These are phyloP conservation scores for Cystofilobasidium macerans DNA, from an alignment of 768 basidiomycete species.

Conservation along the genomic window DNA sequence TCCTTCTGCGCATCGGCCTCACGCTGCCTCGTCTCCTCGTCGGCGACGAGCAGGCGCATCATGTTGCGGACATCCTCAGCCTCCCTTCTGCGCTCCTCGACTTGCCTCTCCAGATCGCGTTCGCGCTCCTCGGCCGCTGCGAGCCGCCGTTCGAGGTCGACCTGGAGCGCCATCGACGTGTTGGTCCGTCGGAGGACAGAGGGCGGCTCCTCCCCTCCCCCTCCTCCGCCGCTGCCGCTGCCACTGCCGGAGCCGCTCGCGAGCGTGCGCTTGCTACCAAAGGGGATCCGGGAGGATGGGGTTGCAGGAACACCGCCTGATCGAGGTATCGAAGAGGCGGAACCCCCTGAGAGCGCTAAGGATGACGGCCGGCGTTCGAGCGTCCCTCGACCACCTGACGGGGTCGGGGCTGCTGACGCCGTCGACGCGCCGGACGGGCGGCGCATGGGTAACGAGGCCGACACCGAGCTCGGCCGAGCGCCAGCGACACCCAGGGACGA, in stretches of 20 bases:
- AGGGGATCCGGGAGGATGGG: conserved; percentile 18
- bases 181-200: conserved; percentile 14
- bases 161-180: conserved; percentile 2
- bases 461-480: too few relatives aligned
- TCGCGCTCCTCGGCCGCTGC: conserved; percentile 8
- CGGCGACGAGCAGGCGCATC: conserved; percentile 20
- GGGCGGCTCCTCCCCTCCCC: conserved; percentile 17
- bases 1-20: neutral
- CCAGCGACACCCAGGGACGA: too few relatives aligned
- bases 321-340: too few relatives aligned
- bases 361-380: too few relatives aligned
- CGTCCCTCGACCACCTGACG: too few relatives aligned
- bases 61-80: conserved; percentile 10
- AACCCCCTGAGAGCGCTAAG: too few relatives aligned
- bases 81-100: conserved; percentile 9
- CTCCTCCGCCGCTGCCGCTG: too few relatives aligned
- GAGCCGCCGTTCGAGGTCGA: conserved; percentile 22
- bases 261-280: conserved; percentile 7
- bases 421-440: too few relatives aligned
- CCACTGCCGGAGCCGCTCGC: neutral
- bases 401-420: too few relatives aligned
- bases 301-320: conserved; percentile 1
- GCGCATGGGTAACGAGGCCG: too few relatives aligned
- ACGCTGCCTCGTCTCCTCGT: conserved; percentile 9
- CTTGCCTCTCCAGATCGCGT: conserved; percentile 10